Percentiles rank a stretch among this genome's conserved stretches.
Conservation (phyloP, 768 basidiomycete genomes). For the Roridomyces roridus region DNA sequence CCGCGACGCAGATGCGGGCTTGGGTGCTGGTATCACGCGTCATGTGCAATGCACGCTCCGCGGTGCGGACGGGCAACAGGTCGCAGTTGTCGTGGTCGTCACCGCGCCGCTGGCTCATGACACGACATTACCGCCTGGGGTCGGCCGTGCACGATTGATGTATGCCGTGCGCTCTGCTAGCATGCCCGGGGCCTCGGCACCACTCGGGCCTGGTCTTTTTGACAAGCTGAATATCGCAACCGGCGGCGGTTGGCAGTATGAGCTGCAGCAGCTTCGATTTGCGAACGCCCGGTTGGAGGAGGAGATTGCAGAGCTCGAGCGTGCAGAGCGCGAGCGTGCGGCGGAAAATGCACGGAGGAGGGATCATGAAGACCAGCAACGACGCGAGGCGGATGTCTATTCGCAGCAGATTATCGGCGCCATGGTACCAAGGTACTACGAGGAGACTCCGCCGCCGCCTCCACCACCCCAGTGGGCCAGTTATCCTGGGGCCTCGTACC, state of each 20-base stretch:
- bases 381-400: not conserved
- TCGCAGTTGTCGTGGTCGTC: constrained; percentile 6
- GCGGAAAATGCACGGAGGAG: not conserved
- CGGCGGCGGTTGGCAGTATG: constrained; percentile 92
- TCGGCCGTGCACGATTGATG: constrained; percentile 17
- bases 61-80: not conserved
- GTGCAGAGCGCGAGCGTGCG: constrained; percentile 11
- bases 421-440: not conserved
- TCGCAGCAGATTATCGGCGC: not conserved
- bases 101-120: not conserved
- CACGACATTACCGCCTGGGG: constrained; percentile 8
- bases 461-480: not conserved
- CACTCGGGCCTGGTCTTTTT: constrained; percentile 54
- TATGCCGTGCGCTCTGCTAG: constrained; percentile 20
- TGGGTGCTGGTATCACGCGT: not conserved
- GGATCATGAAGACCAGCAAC: not conserved
- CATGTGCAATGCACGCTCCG: constrained; percentile 1
- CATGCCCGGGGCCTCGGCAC: not conserved
- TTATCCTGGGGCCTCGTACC: constrained; percentile 4
- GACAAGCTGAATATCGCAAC: constrained; percentile 71
- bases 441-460: not conserved
- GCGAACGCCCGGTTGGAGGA: constrained; percentile 69
- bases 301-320: constrained; percentile 49
- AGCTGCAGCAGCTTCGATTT: constrained; percentile 83
- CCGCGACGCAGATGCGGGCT: not conserved